Percentiles rank a stretch among this genome's conserved stretches.
These are phyloP conservation scores for Rosellinia necatrix DNA, from an alignment of 2,329 filamentous ascomycete genomes.

Conservation along the genomic window DNA sequence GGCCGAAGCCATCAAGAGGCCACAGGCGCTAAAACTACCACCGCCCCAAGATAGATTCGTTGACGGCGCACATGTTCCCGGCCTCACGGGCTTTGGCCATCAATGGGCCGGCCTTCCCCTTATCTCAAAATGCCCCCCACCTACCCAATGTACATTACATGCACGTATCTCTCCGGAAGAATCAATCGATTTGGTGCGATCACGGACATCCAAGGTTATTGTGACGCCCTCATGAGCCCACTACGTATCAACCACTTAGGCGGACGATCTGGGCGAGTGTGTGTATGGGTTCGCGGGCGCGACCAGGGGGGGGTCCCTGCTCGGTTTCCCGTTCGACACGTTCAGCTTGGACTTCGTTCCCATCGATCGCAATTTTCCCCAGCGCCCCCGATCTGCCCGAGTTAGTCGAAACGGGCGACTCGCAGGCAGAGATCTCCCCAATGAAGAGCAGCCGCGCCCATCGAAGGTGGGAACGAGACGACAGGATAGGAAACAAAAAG, in stretches of 20 bases:
- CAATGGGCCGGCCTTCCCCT: conserved; percentile 10
- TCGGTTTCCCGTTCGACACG: conserved; percentile 17
- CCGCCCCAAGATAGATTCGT: not conserved
- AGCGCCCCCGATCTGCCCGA: conserved; percentile 22
- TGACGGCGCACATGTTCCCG: conserved; percentile 7
- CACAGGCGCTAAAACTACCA: not conserved
- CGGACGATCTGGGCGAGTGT: conserved; percentile 10
- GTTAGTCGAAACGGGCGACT: conserved; percentile 20
- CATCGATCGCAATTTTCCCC: conserved; percentile 22
- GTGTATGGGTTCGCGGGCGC: conserved; percentile 7
- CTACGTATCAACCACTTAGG: conserved; percentile 2
- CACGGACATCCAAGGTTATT: conserved; percentile 18
- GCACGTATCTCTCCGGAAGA: conserved; percentile 27
- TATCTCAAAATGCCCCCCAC: conserved; percentile 14
- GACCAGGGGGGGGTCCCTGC: conserved; percentile 4
- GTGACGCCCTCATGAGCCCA: conserved; percentile 15
- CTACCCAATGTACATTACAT: conserved; percentile 22
- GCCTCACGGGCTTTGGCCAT: conserved; percentile 8
- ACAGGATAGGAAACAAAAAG: conserved; percentile 19
- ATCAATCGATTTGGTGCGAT: conserved; percentile 18
- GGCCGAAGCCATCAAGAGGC: not conserved
- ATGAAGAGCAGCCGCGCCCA: not conserved
- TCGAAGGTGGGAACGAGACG: conserved; percentile 4
- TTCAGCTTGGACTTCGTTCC: conserved; percentile 19
- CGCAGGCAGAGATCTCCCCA: conserved; percentile 7